A percentile compares a stretch with the other conserved stretches of the same genome.
phyloP scores from a whole-genome alignment of 768 basidiomycete genomes.

The Naganishia vishniacii region DNA sequence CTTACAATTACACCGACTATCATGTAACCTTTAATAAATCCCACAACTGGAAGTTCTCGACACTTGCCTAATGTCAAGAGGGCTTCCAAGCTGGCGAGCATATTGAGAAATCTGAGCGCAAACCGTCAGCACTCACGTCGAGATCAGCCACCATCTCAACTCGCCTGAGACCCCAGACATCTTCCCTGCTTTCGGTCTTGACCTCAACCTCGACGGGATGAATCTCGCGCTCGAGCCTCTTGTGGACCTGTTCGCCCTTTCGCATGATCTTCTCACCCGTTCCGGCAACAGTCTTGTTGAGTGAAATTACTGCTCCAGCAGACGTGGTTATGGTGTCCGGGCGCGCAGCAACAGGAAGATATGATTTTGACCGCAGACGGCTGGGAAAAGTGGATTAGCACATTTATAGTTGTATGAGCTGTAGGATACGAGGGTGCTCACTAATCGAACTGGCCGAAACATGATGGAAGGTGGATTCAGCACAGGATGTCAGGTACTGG shows the following conservation, averaged over 20 bases:
- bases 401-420: not conserved
- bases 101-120: conserved; percentile 61
- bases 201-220: conserved; percentile 59
- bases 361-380: conserved; percentile 44
- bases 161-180: conserved; percentile 70
- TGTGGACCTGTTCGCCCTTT: conserved; percentile 59
- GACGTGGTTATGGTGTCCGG: conserved; percentile 41
- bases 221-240: conserved; percentile 68
- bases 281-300: conserved; percentile 44
- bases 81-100: conserved; percentile 61
- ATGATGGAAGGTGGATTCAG: no score
- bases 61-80: conserved; percentile 53
- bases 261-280: conserved; percentile 46
- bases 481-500: no score
- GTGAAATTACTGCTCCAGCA: conserved; percentile 42
- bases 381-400: conserved; percentile 23
- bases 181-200: conserved; percentile 57
- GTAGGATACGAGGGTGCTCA: no score
- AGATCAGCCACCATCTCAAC: no score
- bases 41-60: conserved; percentile 79
- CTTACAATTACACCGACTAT: conserved; percentile 66
- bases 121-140: no score
- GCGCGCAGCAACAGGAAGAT: conserved; percentile 39
- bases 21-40: conserved; percentile 61
- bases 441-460: conserved; percentile 44